Base-by-base conservation (phyloP, 2,329 filamentous ascomycete species). In the Pseudogymnoascus sp. region DNA sequence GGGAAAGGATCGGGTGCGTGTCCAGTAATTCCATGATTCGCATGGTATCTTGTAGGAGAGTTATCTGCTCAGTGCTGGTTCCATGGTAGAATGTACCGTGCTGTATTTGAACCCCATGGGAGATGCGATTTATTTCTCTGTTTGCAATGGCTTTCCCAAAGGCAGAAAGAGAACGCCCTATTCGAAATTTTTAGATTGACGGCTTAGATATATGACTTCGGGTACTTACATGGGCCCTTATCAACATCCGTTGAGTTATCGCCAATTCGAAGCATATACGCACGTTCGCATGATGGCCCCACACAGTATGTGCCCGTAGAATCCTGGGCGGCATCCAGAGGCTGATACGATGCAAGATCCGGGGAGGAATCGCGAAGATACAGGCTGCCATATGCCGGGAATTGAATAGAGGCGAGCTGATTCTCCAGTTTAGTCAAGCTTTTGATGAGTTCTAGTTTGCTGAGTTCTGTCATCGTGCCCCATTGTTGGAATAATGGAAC, bases 401-500 rank as follows among this genome's bases (percentile, higher is more conserved):
- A 47, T 23, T 5, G 42, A 47, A 47, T 7, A 1, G 18, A 47
- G 1, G 42, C 11, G 21, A 47, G 21, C 5, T 47, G 42, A 14
- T 25, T 23, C 21, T 47, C 21, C 25, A 47, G 42, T 47, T 25
- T 47, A 8, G 21, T 47, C 21, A 47, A 47, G 11, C 21, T 5
- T 47, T n/a, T 47, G 18, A 68, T 61, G 63, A 64, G 56, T 11
- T 47, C 59, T 59, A 66, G 62, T 59, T 65, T 65, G 59, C 67
- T 60, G 47, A 63, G 62, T 21, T 65, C 35, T 31, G 50, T 62
- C 67, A 68, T 67, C 60, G 60, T 63, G 28, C 42, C 60, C 62
- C 64, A 65, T 53, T 12, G 50, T n/a, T 70, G 33, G n/a, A 72
- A 68, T 21, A 76, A 60, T 28, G 66, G 67, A 61, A 75, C 64